Percentiles rank a stretch among this genome's conserved stretches.
Evolutionary conservation across 2,329 filamentous ascomycete species (phyloP).

Genomic region (Talaromyces sp.): DNA sequence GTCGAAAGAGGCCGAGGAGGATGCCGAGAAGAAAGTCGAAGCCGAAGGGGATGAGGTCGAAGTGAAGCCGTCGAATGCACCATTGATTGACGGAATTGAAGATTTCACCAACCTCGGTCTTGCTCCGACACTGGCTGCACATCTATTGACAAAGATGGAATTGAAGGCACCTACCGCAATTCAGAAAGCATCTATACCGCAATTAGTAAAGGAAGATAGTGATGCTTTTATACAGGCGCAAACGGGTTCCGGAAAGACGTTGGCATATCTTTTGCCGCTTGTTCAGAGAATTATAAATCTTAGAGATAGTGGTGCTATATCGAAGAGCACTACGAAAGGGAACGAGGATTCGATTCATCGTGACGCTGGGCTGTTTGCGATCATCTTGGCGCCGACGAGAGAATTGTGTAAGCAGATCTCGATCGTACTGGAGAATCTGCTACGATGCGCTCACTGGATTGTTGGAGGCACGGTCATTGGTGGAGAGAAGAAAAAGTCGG

Average conservation of each 20-base stretch:
- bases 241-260: constrained; percentile 94
- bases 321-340: constrained; percentile 30
- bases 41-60: constrained; percentile 36
- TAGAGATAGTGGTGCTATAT: constrained; percentile 37
- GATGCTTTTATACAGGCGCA: constrained; percentile 97
- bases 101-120: constrained; percentile 85
- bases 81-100: constrained; percentile 75
- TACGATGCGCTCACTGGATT: constrained; percentile 90
- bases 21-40: constrained; percentile 36
- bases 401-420: constrained; percentile 94
- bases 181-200: constrained; percentile 81
- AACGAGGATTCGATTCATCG: constrained; percentile 59
- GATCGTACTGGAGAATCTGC: constrained; percentile 75
- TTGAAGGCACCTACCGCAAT: constrained; percentile 92
- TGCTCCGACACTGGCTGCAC: constrained; percentile 73
- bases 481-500: constrained; percentile 71
- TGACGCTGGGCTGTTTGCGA: constrained; percentile 86
- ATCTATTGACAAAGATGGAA: constrained; percentile 79
- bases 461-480: constrained; percentile 81
- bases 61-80: constrained; percentile 82
- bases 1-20: constrained; percentile 56
- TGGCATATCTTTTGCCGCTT: constrained; percentile 91
- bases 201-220: constrained; percentile 73
- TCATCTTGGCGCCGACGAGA: constrained; percentile 88
- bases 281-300: constrained; percentile 82